Percentiles rank a stretch among this genome's conserved stretches.
phyloP scores from a whole-genome alignment of 768 basidiomycete genomes.

The Lactifluus rugatus region DNA sequence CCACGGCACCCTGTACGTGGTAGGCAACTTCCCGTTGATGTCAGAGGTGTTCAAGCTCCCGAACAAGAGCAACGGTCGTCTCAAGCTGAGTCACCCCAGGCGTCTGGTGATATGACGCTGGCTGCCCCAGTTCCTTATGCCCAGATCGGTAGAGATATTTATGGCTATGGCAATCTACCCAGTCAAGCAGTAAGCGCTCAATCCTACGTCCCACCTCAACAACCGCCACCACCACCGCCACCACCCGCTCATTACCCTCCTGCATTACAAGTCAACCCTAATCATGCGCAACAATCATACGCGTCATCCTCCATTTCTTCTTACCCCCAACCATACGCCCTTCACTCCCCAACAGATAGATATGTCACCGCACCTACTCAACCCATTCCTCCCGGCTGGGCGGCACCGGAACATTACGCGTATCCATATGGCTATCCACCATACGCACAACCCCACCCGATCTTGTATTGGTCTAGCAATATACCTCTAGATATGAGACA shows the following conservation, averaged over 20 bases:
- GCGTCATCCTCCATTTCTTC: constrained; percentile 18
- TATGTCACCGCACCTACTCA: constrained; percentile 14
- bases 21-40: constrained; percentile 11
- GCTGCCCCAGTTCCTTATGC: constrained; percentile 16
- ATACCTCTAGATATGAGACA: constrained; percentile 7
- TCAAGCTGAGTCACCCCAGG: constrained; percentile 13
- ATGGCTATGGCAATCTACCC: constrained; percentile 13
- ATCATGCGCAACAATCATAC: constrained; percentile 14
- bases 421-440: constrained; percentile 23
- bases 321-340: constrained; percentile 19
- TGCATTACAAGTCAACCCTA: constrained; percentile 15
- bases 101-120: constrained; percentile 10
- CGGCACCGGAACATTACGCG: constrained; percentile 24
- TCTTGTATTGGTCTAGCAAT: constrained; percentile 32
- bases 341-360: constrained; percentile 14
- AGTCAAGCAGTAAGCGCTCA: constrained; percentile 2
- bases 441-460: constrained; percentile 24
- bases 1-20: constrained; percentile 27
- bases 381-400: constrained; percentile 18
- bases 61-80: constrained; percentile 5
- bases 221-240: constrained; percentile 5
- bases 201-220: neutral
- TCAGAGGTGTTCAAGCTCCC: neutral
- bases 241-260: constrained; percentile 8
- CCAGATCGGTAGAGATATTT: constrained; percentile 13